Base-by-base conservation (phyloP, 768 basidiomycete species). In the Termitomyces sp. region DNA sequence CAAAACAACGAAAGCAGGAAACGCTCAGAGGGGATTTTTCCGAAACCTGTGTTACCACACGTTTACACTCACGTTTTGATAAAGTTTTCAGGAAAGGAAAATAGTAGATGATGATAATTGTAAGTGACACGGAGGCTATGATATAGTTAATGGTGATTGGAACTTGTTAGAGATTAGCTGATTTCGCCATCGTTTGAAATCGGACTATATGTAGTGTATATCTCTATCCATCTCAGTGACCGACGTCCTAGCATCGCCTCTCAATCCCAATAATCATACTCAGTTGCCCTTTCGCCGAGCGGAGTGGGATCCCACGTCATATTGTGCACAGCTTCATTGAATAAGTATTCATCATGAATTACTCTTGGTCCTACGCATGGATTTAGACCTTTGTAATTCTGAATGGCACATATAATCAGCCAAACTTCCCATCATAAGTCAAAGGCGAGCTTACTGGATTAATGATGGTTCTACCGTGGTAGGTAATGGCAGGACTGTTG, bases 351-450 rank as follows among this genome's bases (percentile, higher is more conserved):
- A 24, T 54, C 58, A 30, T 56, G 39, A 6, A 49, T 58, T 16
- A 42, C 46, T 36, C 52, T 49, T 22, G 57, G 37, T 4, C 49
- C 53, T 20, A 6, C 31, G 24, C 48, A 55, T 46, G 62, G 45
- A n/a, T 63, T 53, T 27, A 30, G 41, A n/a, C 59, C 59, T 30
- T 3, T 54, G 15, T 55, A 63, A 3, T 36, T 44, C 62, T 63
- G 50, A 7, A 39, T 24, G 18, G 15, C 2, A 9, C 2, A 20
- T 12, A 20, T 36, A 8, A 53, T 49, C 16, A 51, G 54, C 3
- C 1, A 45, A n/a, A 20, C 0, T 30, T 20, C 2, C 12, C 18
- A 5, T 5, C 22, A 16, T 2, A 18, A 58, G 33, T 46, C 11
- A 22, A 22, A 33, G 1, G 0, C 24, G 53, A 20, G 1, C 58